A percentile compares a stretch with the other conserved stretches of the same genome.
phyloP scores from a whole-genome alignment of 2,329 filamentous ascomycete species.

The Aspergillus eucalypticola region DNA sequence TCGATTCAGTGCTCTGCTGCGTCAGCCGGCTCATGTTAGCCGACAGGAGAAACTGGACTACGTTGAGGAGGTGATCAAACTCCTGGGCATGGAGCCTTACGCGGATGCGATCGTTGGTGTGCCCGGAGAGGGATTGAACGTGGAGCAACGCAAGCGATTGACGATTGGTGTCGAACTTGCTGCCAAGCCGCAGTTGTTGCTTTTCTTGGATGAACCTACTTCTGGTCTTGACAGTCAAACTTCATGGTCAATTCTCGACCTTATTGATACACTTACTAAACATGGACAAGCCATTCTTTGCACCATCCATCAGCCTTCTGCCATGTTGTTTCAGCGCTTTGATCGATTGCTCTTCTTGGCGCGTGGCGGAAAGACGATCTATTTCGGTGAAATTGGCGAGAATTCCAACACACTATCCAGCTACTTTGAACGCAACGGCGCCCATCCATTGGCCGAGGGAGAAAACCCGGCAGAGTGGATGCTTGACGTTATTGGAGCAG shows the following conservation, averaged over 20 bases:
- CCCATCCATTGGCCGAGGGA: constrained; percentile 56
- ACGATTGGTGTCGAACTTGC: constrained; percentile 94
- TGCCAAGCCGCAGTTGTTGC: constrained; percentile 81
- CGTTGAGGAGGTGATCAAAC: constrained; percentile 84
- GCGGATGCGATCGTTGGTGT: constrained; percentile 88
- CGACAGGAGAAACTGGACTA: constrained; percentile 78
- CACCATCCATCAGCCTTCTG: constrained; percentile 92
- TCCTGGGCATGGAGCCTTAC: constrained; percentile 88
- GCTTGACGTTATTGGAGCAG: constrained; percentile 60
- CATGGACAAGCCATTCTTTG: constrained; percentile 91
- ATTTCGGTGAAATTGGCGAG: constrained; percentile 66
- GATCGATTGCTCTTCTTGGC: constrained; percentile 65
- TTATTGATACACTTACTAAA: constrained; percentile 85
- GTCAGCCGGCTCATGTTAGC: constrained; percentile 73
- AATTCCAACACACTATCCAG: constrained; percentile 58
- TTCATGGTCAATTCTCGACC: constrained; percentile 83
- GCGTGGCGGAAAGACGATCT: constrained; percentile 65
- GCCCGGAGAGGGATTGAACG: constrained; percentile 73
- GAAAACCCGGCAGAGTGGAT: constrained; percentile 78
- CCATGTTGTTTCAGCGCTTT: constrained; percentile 87
- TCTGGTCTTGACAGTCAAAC: constrained; percentile 92
- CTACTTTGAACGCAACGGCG: constrained; percentile 67
- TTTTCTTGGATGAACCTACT: constrained; percentile 92
- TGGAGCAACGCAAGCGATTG: constrained; percentile 69
- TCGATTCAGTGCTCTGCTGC: constrained; percentile 80